Evolutionary conservation across 306 rosid species (phyloP), one percentile per base, ranked within the genome.

Genomic region (Delonix regia): DNA sequence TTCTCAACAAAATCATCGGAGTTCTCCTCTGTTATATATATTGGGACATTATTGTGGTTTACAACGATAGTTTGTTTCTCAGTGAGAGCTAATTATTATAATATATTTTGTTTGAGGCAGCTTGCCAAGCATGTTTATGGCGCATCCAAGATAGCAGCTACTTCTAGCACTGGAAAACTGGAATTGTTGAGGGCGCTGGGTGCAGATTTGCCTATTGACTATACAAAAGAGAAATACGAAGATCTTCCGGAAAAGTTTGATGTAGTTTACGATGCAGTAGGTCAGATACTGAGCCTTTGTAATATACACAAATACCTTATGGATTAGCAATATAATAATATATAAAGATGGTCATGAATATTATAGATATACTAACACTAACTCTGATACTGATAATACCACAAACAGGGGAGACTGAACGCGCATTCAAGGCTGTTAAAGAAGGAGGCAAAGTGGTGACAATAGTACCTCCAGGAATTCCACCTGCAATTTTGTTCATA

Each of bases 381-480:
- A 34, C 14, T 6, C 14, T 15, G 14, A n/a, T n/a, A n/a, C n/a
- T n/a, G n/a, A 18, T 30, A 63, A 64, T 19, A 11, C 45, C 10
- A 38, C 18, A 18, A 34, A 42, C 81, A 91, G 98, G 94, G 2
- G 47, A 91, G 64, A 2, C 65, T 45, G 90, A 86, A 0, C 86
- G 74, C 27, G 95, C 87, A 0, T 14, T 86, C 28, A 88, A 91
- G 84, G 97, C 79, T 0, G 27, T 88, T 9, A 91, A 93, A 34
- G 94, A 93, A 75, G 97, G 83, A 3, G 98, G 95, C 38, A 84
- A 83, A 57, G 86, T 80, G 0, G 90, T 91, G 78, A 53, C 95
- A 73, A 87, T 93, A 21, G 62, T 77, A 1, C 79, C 80, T 36
- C 73, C 85, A 18, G 79, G 60, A 16, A 0, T 6, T 33, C 44